Percentiles rank a stretch among this genome's conserved stretches.
Evolutionary conservation across 345 rosid species (phyloP).

Genomic region (Excoecaria agallocha): DNA sequence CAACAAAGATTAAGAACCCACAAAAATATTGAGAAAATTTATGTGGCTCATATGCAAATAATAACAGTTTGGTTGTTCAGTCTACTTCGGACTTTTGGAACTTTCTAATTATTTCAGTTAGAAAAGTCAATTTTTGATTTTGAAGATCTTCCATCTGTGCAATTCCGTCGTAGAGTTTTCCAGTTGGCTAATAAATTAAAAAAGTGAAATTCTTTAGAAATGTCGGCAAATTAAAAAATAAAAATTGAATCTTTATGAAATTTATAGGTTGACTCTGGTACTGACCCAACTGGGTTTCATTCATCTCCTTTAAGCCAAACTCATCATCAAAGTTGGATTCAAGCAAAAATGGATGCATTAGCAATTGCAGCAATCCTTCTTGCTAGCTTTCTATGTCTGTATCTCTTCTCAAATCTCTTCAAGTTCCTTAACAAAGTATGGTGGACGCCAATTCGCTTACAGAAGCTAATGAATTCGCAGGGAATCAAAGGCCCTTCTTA

Average conservation of each 20-base stretch:
- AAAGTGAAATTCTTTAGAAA: too few relatives aligned
- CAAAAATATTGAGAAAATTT: neutral
- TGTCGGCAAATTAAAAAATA: too few relatives aligned
- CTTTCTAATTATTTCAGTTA: too few relatives aligned
- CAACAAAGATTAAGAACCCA: neutral
- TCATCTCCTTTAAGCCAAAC: too few relatives aligned
- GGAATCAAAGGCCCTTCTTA: slow-evolving; percentile 33
- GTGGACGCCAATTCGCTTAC: slow-evolving; percentile 31
- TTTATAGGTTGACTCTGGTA: too few relatives aligned
- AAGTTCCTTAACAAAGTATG: slow-evolving; percentile 25
- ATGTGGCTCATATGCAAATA: neutral
- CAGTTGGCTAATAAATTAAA: too few relatives aligned
- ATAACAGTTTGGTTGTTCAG: too few relatives aligned
- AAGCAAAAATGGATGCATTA: neutral
- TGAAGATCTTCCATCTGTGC: too few relatives aligned
- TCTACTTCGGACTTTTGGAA: too few relatives aligned
- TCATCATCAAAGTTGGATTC: too few relatives aligned
- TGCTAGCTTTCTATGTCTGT: slow-evolving; percentile 11
- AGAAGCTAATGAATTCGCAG: slow-evolving; percentile 12
- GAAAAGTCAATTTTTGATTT: neutral
- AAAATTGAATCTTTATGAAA: too few relatives aligned
- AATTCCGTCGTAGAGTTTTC: neutral
- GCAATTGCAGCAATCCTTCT: slow-evolving; percentile 10
- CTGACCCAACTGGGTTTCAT: too few relatives aligned
- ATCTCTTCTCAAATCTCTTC: slow-evolving; percentile 11